A percentile compares a stretch with the other conserved stretches of the same genome.
These are phyloP conservation scores for Ettlia oleoabundans DNA, from an alignment of 139 green algal species.

Conservation along the genomic window DNA sequence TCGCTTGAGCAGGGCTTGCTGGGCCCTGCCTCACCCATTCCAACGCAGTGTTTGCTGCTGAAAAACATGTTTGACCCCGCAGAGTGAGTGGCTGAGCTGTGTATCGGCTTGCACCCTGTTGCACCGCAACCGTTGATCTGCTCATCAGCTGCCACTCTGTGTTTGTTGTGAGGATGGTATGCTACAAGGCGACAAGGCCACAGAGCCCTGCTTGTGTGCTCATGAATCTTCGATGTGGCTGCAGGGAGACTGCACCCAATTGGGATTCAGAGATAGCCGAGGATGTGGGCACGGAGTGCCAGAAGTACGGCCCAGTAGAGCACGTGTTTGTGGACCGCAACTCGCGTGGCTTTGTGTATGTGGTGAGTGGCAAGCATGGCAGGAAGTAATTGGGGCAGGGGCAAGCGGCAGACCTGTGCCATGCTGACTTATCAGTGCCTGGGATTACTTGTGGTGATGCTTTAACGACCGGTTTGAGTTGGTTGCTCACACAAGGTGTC, in stretches of 20 bases:
- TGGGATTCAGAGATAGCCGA: slow-evolving; percentile 91
- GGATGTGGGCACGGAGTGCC: slow-evolving; percentile 90
- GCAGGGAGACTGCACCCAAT: slow-evolving; percentile 74
- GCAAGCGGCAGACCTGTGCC: no score
- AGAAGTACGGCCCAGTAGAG: slow-evolving; percentile 87
- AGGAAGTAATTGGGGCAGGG: not conserved
- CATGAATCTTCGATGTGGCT: not conserved
- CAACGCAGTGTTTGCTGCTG: slow-evolving; percentile 91
- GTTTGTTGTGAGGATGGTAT: not conserved
- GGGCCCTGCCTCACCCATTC: slow-evolving; percentile 88
- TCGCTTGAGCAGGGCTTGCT: slow-evolving; percentile 81
- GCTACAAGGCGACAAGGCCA: not conserved
- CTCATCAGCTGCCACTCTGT: not conserved
- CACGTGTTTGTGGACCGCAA: slow-evolving; percentile 86
- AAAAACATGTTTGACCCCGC: slow-evolving; percentile 95
- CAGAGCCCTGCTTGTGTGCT: not conserved
- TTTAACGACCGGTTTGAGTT: no score
- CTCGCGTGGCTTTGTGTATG: slow-evolving; percentile 91
- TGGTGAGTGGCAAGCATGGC: slow-evolving; percentile 38
- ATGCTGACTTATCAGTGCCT: not conserved
- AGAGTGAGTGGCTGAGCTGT: slow-evolving; percentile 45
- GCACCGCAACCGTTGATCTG: not conserved
- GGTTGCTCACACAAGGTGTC: no score
- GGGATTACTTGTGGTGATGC: not conserved
- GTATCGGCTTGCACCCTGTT: not conserved